Conservation (phyloP, 78 protist genomes). For the Pigoraptor vietnamica region DNA sequence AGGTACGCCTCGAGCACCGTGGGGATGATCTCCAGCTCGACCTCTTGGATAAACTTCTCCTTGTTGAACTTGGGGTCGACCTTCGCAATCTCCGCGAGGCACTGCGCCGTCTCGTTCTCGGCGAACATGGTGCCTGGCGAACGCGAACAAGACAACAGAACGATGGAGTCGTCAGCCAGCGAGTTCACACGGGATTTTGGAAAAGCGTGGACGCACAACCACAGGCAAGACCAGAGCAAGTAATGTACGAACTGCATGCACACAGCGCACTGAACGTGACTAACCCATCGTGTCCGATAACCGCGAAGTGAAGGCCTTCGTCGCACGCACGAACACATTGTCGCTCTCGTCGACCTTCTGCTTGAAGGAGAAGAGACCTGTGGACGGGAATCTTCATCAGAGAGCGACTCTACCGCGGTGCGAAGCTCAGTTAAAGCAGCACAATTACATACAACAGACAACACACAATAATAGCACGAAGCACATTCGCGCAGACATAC, state of each 20-base stretch:
- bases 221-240: too few species aligned
- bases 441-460: background rate
- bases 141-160: too few species aligned
- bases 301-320: background rate
- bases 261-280: too few species aligned
- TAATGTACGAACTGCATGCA: too few species aligned
- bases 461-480: background rate
- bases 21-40: background rate
- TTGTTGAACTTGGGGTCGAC: slow-evolving; percentile 5
- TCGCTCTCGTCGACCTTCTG: background rate
- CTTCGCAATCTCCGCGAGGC: background rate
- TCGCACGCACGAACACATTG: background rate
- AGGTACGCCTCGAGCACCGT: slow-evolving; percentile 8
- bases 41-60: background rate
- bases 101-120: background rate
- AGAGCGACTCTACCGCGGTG: too few species aligned
- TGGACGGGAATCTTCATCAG: too few species aligned
- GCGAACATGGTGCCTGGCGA: background rate
- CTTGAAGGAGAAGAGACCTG: background rate
- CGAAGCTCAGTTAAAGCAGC: too few species aligned
- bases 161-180: too few species aligned
- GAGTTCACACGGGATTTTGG: too few species aligned
- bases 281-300: background rate
- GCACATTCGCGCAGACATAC: too few species aligned
- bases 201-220: too few species aligned